Conservation (phyloP, 2,329 filamentous ascomycete species). For the Aspergillus sp. region DNA sequence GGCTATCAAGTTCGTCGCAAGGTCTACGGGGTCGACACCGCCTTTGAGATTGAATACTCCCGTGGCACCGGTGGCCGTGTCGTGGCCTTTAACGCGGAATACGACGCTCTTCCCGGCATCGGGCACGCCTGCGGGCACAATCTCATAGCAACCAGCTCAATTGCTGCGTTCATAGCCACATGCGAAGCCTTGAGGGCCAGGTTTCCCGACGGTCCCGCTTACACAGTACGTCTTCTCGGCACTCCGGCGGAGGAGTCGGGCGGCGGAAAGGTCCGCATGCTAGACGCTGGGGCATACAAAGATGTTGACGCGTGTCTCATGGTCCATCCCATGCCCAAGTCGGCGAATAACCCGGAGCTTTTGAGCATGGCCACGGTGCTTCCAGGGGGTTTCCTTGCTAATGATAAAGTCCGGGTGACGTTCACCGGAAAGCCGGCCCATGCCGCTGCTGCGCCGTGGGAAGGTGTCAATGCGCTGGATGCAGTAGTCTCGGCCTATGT, state of each 20-base stretch:
- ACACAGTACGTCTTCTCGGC: conserved; percentile 24
- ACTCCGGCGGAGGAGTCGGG: conserved; percentile 28
- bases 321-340: conserved; percentile 27
- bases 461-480: conserved; percentile 50
- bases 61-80: conserved; percentile 17
- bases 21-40: conserved; percentile 41
- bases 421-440: conserved; percentile 46
- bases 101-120: conserved; percentile 30
- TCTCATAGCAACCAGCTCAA: conserved; percentile 22
- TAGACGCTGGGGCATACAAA: conserved; percentile 34
- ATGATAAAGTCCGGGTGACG: conserved; percentile 25
- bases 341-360: conserved; percentile 12
- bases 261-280: conserved; percentile 30
- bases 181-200: conserved; percentile 20
- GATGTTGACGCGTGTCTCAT: conserved; percentile 32
- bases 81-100: conserved; percentile 26
- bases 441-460: conserved; percentile 47
- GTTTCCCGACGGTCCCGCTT: conserved; percentile 9
- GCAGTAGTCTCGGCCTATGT: conserved; percentile 41
- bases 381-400: conserved; percentile 20
- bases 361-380: conserved; percentile 14
- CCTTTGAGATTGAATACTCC: conserved; percentile 37
- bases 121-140: conserved; percentile 30
- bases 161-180: conserved; percentile 27
- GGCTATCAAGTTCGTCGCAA: conserved; percentile 38